Evolutionary conservation across 2,329 filamentous ascomycete species (phyloP).

Genomic region (Fusarium mexicanum): DNA sequence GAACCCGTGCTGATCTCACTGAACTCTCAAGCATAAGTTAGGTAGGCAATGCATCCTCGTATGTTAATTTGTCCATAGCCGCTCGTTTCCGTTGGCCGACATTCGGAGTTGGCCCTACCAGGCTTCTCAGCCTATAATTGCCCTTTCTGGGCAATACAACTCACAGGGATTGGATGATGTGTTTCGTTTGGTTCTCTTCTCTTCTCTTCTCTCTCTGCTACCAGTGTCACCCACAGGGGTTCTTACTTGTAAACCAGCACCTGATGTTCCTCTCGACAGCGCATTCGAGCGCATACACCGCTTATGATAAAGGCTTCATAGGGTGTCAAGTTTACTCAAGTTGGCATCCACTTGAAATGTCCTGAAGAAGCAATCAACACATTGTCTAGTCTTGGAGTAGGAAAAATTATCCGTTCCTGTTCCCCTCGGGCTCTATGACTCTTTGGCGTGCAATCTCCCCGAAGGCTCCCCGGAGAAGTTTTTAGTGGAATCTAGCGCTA

Average conservation of each 20-base stretch:
- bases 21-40: not conserved
- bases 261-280: slow-evolving; percentile 17
- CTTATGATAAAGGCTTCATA: not conserved
- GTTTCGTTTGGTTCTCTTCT: slow-evolving; percentile 11
- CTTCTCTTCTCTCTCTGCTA: not conserved
- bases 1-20: not conserved
- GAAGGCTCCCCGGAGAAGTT: not conserved
- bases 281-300: slow-evolving; percentile 29
- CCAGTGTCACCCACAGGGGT: slow-evolving; percentile 3
- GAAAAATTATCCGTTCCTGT: not conserved
- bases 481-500: slow-evolving; percentile 10
- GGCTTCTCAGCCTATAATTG: slow-evolving; percentile 2
- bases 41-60: slow-evolving; percentile 10
- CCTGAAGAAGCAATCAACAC: not conserved
- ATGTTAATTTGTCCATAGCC: slow-evolving; percentile 19
- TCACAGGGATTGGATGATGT: slow-evolving; percentile 13
- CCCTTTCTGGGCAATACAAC: slow-evolving; percentile 23
- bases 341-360: not conserved
- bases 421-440: not conserved
- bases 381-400: not conserved
- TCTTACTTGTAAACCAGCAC: slow-evolving; percentile 9
- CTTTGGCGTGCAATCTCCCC: not conserved
- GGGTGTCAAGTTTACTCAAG: not conserved
- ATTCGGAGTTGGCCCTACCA: slow-evolving; percentile 13
- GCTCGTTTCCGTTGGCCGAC: slow-evolving; percentile 39